phyloP scores from a whole-genome alignment of 73 alveolate genomes.

The Tetrahymena borealis region DNA sequence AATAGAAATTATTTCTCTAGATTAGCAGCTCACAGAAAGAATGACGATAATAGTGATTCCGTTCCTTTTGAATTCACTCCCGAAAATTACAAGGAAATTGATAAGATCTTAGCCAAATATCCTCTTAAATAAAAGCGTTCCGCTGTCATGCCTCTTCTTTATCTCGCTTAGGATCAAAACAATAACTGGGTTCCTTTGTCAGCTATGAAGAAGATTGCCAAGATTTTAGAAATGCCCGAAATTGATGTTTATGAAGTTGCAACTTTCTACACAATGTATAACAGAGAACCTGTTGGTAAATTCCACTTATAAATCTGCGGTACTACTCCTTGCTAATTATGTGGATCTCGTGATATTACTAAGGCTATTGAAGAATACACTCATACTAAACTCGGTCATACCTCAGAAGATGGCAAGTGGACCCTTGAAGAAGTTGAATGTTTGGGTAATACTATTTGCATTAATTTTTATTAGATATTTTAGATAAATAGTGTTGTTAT shows the following conservation, averaged over 20 bases:
- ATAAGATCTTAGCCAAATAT: constrained; percentile 49
- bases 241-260: constrained; percentile 83
- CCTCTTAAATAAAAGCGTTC: constrained; percentile 75
- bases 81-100: constrained; percentile 66
- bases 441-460: constrained; percentile 36
- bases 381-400: constrained; percentile 54
- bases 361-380: constrained; percentile 56
- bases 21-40: neutral
- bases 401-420: constrained; percentile 72
- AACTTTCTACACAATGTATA: constrained; percentile 83
- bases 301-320: constrained; percentile 85
- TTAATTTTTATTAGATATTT: no score
- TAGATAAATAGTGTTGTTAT: no score
- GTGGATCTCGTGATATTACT: constrained; percentile 76
- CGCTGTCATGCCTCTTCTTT: constrained; percentile 65
- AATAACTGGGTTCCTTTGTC: constrained; percentile 70
- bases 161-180: constrained; percentile 72
- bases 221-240: constrained; percentile 72
- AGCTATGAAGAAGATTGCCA: constrained; percentile 86
- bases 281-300: constrained; percentile 80
- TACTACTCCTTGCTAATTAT: constrained; percentile 83
- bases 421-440: constrained; percentile 85
- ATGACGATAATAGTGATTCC: constrained; percentile 54
- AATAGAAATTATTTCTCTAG: neutral
- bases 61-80: constrained; percentile 80